Conservation (phyloP, 208 protist genomes). For the Crithidia fasciculata region DNA sequence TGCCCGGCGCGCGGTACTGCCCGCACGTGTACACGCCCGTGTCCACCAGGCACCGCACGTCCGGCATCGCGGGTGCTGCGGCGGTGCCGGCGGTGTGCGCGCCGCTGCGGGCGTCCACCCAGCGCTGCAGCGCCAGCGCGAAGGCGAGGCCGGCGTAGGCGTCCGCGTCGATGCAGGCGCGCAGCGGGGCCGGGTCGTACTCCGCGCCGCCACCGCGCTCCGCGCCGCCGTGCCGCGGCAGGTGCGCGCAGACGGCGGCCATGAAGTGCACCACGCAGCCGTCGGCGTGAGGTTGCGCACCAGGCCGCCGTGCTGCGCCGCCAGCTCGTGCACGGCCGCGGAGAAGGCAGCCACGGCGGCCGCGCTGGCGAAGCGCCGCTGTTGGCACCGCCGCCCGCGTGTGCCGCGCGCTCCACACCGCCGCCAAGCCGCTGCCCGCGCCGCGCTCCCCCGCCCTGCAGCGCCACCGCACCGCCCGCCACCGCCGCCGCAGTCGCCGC, state of each 20-base stretch:
- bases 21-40: constrained; percentile 24
- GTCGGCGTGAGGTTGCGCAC: neutral
- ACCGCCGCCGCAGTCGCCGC: no score
- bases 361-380: constrained; percentile 17
- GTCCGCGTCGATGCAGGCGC: neutral
- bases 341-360: neutral
- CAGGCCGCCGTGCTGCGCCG: neutral
- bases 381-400: neutral
- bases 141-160: constrained; percentile 20
- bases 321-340: neutral
- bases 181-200: neutral
- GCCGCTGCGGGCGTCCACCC: neutral
- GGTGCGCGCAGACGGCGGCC: constrained; percentile 2
- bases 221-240: neutral
- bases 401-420: no score
- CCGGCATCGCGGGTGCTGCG: neutral
- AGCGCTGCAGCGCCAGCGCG: constrained; percentile 22
- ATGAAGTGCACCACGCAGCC: constrained; percentile 8
- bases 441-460: no score
- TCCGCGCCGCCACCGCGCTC: no score
- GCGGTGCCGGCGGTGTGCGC: no score
- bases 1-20: constrained; percentile 11
- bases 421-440: neutral
- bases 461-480: no score
- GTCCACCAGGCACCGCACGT: constrained; percentile 31